Base-by-base conservation (phyloP, 1,139 yeast species). In the Geotrichum bryndzae region DNA sequence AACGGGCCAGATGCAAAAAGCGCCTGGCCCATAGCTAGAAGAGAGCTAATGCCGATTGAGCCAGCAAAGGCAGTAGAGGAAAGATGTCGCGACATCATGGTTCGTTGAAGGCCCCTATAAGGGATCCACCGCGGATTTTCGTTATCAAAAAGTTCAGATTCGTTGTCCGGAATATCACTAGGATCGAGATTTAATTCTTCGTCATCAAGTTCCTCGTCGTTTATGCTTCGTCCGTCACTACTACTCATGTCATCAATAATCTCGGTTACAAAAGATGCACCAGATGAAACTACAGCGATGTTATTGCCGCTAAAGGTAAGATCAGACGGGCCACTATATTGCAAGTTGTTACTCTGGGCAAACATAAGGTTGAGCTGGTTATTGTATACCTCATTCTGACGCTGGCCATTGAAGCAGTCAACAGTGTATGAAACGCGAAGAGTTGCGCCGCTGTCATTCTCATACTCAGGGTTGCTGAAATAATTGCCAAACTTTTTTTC, bases 31-130 rank as follows among this genome's bases (percentile, higher is more conserved):
- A 89, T 81, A 58, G 88, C 86, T 53, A 88, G 76, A 66, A 88
- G 81, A 22, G 89, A 74, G 0, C 96, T 96, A n/a, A 89, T 92
- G 1, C 96, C 96, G 4, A 89, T 75, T 0, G 94, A 87, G 0
- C 94, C 95, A 1, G 95, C 94, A 53, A 90, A 78, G 0, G 96
- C 89, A 57, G 90, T 86, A 85, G 88, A 86, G 70, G 88, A 91
- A 27, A 89, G 76, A 72, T 90, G 96, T 38, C 95, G 77, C 11
- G 87, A 84, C 64, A 82, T 82, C 45, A 89, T 76, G 64, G 83
- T 83, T 62, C 96, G 77, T 66, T 85, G 67, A 4, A 70, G 63
- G 13, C 59, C 64, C 27, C 45, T 35, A 23, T 46, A 46, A 6
- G 62, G 62, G 13, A 55, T 22, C 58, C 54, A 29, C 61, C 65